Evolutionary conservation across 306 rosid genomes (phyloP).

Genomic region (Canavalia ensiformis): DNA sequence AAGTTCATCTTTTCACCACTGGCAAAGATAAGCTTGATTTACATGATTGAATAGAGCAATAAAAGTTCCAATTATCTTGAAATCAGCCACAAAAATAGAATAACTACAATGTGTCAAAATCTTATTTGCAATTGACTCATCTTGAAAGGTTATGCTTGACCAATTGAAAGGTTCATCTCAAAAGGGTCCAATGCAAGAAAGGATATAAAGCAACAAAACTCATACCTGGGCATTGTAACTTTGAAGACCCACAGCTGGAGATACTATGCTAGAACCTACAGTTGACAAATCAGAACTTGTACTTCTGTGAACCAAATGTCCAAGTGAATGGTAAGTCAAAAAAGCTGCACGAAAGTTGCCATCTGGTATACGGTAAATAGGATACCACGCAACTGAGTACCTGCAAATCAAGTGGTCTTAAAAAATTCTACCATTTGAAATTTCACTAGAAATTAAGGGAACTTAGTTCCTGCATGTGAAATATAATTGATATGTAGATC

Average conservation of each 20-base stretch:
- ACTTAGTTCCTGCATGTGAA: constrained; percentile 24
- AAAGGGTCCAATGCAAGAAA: neutral
- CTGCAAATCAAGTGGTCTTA: constrained; percentile 60
- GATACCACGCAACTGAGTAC: constrained; percentile 97
- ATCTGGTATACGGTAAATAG: constrained; percentile 90
- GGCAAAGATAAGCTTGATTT: neutral
- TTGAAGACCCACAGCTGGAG: constrained; percentile 91
- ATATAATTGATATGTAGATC: constrained; percentile 21
- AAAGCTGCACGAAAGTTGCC: constrained; percentile 84
- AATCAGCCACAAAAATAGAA: constrained; percentile 29
- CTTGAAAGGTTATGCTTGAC: neutral
- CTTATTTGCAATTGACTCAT: constrained; percentile 18
- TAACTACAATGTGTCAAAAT: neutral
- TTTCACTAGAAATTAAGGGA: constrained; percentile 32
- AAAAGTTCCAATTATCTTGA: neutral
- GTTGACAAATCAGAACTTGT: constrained; percentile 47
- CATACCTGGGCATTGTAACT: constrained; percentile 86
- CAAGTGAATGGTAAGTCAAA: constrained; percentile 89
- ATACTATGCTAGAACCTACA: constrained; percentile 57
- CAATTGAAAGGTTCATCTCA: neutral
- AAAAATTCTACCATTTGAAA: constrained; percentile 43
- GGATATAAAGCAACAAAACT: constrained; percentile 28
- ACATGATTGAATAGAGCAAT: constrained; percentile 20
- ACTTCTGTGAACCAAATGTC: constrained; percentile 69
- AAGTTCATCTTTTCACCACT: neutral